Percentiles rank a stretch among this genome's conserved stretches.
Conservation (phyloP, 2,329 filamentous ascomycete species). For the Verticillium isaacii region DNA sequence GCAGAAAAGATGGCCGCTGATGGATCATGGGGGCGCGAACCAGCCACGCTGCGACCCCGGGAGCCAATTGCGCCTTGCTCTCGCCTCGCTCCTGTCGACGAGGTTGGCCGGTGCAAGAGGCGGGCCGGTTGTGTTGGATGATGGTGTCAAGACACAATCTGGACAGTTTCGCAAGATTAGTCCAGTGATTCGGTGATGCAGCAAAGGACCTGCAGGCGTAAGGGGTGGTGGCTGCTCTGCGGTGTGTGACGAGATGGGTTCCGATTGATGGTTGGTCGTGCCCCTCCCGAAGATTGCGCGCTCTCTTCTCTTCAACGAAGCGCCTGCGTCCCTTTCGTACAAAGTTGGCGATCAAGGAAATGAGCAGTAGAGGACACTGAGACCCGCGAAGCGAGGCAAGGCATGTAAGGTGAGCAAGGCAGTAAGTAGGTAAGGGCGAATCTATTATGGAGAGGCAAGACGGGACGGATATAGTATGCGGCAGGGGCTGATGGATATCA, state of each 20-base stretch:
- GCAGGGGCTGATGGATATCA: neutral
- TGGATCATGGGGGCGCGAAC: neutral
- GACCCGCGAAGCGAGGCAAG: neutral
- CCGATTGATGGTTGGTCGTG: neutral
- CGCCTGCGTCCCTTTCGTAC: neutral
- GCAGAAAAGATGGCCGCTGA: neutral
- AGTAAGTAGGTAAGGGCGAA: neutral
- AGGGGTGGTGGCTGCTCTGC: neutral
- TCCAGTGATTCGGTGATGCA: neutral
- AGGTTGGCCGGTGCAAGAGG: neutral
- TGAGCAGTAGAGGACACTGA: neutral
- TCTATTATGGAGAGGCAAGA: neutral
- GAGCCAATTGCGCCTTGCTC: neutral
- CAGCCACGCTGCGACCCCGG: neutral
- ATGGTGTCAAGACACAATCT: neutral
- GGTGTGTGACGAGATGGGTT: neutral
- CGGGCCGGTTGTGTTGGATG: neutral
- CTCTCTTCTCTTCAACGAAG: neutral
- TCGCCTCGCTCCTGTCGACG: neutral
- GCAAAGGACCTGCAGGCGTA: neutral
- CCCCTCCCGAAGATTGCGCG: neutral
- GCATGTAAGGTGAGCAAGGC: neutral
- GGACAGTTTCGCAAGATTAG: neutral
- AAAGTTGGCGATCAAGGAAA: neutral
- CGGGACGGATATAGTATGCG: neutral